Base-by-base conservation (phyloP, 495 filamentous ascomycete genomes). In the Cudoniella acicularis region DNA sequence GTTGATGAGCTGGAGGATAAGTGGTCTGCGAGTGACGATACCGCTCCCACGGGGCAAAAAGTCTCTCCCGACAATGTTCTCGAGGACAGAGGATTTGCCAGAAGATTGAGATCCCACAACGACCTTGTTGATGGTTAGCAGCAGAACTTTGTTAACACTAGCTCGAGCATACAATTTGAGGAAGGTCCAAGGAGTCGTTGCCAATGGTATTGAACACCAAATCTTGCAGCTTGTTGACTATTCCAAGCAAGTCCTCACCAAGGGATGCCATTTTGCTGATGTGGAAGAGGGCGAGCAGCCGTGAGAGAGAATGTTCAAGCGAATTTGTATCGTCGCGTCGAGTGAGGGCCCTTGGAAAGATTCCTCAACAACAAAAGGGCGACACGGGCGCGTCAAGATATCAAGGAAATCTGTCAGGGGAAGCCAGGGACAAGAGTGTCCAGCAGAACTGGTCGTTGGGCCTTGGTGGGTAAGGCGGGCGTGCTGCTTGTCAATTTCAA, bases 161-260 rank as follows among this genome's bases (percentile, higher is more conserved):
- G 50, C 17, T 52, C 16, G 24, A n/a, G n/a, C 57, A 72, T 86
- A 98, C 94, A 77, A 99, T 99, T 73, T 99, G 94, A 53, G 94
- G 94, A 42, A 99, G 75, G 75, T 99, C 94, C 54, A 99, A 83
- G 36, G 92, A 97, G 70, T 99, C 94, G 76, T 94, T 96, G 70
- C 94, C 95, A 70, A 98, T 98, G 52, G 95, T 98, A 77, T 98
- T 98, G 77, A 98, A 98, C 57, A 98, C 94, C 68, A 99, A 75
- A 74, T 99, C 94, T 69, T 98, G 95, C 60, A 98, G 81, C 77
- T 92, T 93, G 76, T 98, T 98, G 70, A 98, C 94, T 50, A 88
- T 92, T 56, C 83, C 82, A 69, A 98, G 81, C 70, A 98, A 77
- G 71, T 97, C 91, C 67, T 98, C 94, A 66, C 94, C 94, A 54